Evolutionary conservation across 305 asterid genomes (phyloP).

Genomic region (Rubia peregrina): DNA sequence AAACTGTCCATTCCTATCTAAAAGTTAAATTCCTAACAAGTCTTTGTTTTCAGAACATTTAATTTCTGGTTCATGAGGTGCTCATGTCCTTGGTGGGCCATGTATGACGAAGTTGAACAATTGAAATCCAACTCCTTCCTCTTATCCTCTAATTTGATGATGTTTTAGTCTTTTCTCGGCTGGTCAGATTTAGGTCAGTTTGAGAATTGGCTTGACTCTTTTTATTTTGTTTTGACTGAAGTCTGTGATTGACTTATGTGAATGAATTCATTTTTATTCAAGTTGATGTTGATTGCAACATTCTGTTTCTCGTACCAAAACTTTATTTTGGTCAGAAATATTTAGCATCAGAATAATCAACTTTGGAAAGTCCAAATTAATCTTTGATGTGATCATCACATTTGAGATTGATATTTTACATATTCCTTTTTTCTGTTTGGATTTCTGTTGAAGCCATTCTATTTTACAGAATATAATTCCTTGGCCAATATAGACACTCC

Average conservation of each 20-base stretch:
- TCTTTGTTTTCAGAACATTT: neutral
- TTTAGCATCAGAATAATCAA: neutral
- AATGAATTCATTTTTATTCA: neutral
- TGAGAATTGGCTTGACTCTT: neutral
- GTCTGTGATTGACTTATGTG: neutral
- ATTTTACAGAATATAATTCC: neutral
- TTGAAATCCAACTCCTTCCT: neutral
- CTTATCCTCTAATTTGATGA: neutral
- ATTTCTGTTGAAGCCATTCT: neutral
- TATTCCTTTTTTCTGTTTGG: neutral
- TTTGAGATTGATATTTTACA: neutral
- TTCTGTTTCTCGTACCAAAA: neutral
- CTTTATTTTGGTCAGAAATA: neutral
- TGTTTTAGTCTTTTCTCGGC: no score
- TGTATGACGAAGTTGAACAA: neutral
- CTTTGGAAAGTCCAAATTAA: neutral
- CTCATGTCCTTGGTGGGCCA: neutral
- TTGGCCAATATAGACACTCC: neutral
- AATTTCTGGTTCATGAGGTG: neutral
- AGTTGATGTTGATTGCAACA: neutral
- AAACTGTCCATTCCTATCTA: neutral
- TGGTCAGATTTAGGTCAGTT: neutral
- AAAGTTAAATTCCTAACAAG: neutral
- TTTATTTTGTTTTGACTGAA: neutral
- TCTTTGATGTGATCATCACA: neutral